Base-by-base conservation (phyloP, 306 rosid species). In the Coriaria nepalensis region DNA sequence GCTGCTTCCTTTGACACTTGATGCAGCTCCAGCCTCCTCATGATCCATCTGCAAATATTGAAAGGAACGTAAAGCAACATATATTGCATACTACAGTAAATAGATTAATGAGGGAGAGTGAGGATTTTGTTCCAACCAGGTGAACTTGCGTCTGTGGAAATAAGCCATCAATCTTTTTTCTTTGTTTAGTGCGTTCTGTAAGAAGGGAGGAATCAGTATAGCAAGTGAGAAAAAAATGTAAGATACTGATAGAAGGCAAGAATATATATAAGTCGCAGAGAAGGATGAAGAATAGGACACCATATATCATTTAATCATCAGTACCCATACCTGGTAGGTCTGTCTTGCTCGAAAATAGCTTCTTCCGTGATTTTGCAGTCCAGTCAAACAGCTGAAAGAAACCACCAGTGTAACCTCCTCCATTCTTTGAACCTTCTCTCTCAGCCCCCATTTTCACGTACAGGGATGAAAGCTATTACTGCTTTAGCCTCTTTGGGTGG, bases 341-440 rank as follows among this genome's bases (percentile, higher is more conserved):
- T 36, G 74, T 62, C 60, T 81, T 81, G 62, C 71, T 60, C 6
- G 94, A 60, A 67, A 90, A 90, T 47, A 90, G 65, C 53, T 80
- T 90, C 70, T 90, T 90, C 6, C 92, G 78, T 7, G 95, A 79
- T 68, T 90, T 90, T 35, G 95, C 64, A 41, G 62, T 81, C 95
- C 97, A 90, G 63, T 90, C 95, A 57, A 90, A 90, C 68, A 90
- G 67, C 37, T 90, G 93, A 52, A 90, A 77, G 59, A 90, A 81
- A 35, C 93, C 77, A 44, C 96, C 93, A 36, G 63, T 86, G 52
- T 83, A 71, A 49, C 87, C 70, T 46, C 76, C 74, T 52, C 83
- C 86, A 63, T 55, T 56, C 73, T 60, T 84, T 6, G 58, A 59
- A 67, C 82, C 80, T 44, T 84, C 94, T 63, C 58, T 84, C 68